Evolutionary conservation across 371 early-diverging fungal species (phyloP).

Genomic region (Mortierella sp.): DNA sequence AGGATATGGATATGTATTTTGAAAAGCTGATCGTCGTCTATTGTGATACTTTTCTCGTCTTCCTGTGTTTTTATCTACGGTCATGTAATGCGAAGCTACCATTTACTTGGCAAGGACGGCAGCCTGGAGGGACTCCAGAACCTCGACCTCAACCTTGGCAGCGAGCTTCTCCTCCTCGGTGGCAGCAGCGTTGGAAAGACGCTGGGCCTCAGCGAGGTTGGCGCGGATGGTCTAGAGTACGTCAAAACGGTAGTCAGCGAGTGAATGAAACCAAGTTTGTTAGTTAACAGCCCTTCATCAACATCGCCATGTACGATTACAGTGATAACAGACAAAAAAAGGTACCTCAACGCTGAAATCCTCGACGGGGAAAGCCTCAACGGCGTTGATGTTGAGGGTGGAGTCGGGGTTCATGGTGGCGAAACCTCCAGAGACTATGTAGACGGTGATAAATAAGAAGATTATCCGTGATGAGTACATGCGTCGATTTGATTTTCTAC

Average conservation of each 20-base stretch:
- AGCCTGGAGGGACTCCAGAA: slow-evolving; percentile 87
- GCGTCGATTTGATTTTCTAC: background rate
- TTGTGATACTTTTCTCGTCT: slow-evolving; percentile 2
- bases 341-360: slow-evolving; percentile 84
- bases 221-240: slow-evolving; percentile 76
- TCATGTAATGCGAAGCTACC: background rate
- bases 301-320: background rate
- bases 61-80: slow-evolving; percentile 5
- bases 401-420: slow-evolving; percentile 98
- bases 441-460: background rate
- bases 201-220: slow-evolving; percentile 90
- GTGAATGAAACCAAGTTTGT: background rate
- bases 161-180: slow-evolving; percentile 88
- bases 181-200: slow-evolving; percentile 69
- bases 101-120: slow-evolving; percentile 64
- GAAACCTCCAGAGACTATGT: slow-evolving; percentile 95
- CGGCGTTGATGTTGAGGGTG: slow-evolving; percentile 96
- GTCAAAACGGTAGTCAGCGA: background rate
- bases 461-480: background rate
- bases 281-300: background rate
- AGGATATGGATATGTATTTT: slow-evolving; percentile 6
- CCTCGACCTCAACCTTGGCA: slow-evolving; percentile 91
- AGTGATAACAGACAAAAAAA: background rate
- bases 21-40: slow-evolving; percentile 12
- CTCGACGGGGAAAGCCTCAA: slow-evolving; percentile 94